These are phyloP conservation scores for Intubia oerlemansii DNA, from an alignment of 2,329 filamentous ascomycete species.

Conservation along the genomic window DNA sequence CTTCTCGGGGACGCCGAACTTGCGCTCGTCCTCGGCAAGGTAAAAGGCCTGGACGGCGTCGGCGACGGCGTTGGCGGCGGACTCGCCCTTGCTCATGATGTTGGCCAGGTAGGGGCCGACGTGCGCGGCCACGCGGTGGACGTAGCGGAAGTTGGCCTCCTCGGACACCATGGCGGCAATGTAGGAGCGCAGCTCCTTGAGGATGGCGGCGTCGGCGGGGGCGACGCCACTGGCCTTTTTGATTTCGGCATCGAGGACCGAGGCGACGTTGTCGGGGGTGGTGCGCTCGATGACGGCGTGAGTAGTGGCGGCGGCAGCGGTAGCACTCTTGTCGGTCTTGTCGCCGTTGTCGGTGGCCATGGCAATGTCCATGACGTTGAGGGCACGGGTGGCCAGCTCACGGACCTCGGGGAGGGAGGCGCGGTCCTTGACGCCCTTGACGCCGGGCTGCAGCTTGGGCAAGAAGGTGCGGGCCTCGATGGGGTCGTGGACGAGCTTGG, in stretches of 20 bases:
- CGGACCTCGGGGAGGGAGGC: conserved; percentile 90
- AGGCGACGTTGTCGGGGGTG: conserved; percentile 50
- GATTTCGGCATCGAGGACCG: conserved; percentile 55
- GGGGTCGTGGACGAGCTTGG: conserved; percentile 89
- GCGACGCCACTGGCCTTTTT: conserved; percentile 35
- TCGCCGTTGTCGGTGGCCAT: conserved; percentile 56
- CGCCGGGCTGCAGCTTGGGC: conserved; percentile 83
- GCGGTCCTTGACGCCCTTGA: conserved; percentile 68
- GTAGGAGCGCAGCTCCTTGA: conserved; percentile 48
- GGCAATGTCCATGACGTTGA: conserved; percentile 78
- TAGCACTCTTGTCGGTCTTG: no score
- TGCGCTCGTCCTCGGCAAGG: conserved; percentile 67
- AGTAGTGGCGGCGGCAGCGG: conserved; percentile 11
- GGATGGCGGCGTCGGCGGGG: conserved; percentile 38
- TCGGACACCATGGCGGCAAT: conserved; percentile 71
- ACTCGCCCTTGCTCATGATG: conserved; percentile 40
- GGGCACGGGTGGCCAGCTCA: conserved; percentile 63
- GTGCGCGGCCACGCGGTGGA: conserved; percentile 47
- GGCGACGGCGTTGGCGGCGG: conserved; percentile 40
- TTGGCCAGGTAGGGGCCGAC: conserved; percentile 57
- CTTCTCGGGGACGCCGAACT: conserved; percentile 63
- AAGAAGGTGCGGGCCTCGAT: conserved; percentile 88
- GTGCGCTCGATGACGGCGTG: conserved; percentile 36
- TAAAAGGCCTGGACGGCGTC: conserved; percentile 59
- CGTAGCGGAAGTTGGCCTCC: conserved; percentile 64